Conservation (phyloP, 148 eudicot species). For the Rhododendron griersonianum region DNA sequence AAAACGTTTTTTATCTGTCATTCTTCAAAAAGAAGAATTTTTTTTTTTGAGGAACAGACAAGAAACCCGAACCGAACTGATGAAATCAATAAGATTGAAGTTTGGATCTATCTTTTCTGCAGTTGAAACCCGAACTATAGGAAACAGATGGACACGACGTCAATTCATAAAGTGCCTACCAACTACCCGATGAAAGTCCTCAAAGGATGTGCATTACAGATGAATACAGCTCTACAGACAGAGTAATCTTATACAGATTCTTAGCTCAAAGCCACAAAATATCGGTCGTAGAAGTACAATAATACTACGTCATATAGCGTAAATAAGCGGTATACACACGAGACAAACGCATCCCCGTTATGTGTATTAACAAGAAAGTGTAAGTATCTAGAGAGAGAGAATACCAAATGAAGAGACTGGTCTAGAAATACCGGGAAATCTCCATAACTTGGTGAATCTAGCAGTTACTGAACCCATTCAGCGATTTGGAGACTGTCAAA, state of each 20-base stretch:
- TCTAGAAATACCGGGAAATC: background rate
- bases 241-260: background rate
- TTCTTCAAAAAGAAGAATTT: too few relatives aligned
- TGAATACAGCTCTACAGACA: background rate
- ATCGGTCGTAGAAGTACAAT: background rate
- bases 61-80: too few relatives aligned
- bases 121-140: too few relatives aligned
- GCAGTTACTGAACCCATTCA: constrained; percentile 14
- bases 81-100: too few relatives aligned
- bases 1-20: too few relatives aligned
- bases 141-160: background rate
- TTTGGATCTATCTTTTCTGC: too few relatives aligned
- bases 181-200: constrained; percentile 23
- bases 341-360: background rate
- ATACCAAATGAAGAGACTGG: constrained; percentile 25
- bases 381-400: background rate
- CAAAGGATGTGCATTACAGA: background rate
- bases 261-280: background rate
- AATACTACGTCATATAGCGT: background rate
- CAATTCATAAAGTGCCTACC: constrained; percentile 12
- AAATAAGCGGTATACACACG: background rate
- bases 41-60: too few relatives aligned
- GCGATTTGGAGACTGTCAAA: background rate
- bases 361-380: background rate
- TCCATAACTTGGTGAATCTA: constrained; percentile 12